phyloP scores from a whole-genome alignment of 495 filamentous ascomycete species.

The Trichoderma reesei region DNA sequence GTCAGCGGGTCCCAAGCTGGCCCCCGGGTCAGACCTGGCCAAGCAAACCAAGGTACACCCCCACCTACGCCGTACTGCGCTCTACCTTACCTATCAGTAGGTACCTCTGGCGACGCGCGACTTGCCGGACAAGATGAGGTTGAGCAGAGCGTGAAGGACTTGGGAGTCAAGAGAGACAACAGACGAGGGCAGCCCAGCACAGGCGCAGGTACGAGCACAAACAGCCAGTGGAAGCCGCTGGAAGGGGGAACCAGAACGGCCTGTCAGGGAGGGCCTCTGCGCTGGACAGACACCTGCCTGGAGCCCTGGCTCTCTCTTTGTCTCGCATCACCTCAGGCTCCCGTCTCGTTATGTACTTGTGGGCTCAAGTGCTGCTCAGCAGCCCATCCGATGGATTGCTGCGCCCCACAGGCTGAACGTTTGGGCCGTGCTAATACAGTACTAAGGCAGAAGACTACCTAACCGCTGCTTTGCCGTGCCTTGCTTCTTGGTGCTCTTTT shows the following conservation, averaged over 20 bases:
- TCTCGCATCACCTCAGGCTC: background rate
- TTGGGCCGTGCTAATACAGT: no score
- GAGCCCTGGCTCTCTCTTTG: background rate
- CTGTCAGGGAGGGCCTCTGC: background rate
- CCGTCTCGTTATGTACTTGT: no score
- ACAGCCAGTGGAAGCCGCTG: slow-evolving; percentile 1
- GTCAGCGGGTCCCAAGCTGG: slow-evolving; percentile 10
- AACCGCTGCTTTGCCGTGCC: background rate
- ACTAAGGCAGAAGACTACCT: no score
- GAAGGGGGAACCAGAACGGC: slow-evolving; percentile 3
- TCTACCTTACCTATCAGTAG: no score
- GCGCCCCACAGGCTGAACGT: slow-evolving; percentile 7
- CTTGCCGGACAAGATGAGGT: background rate
- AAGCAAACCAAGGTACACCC: no score
- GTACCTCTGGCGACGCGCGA: background rate
- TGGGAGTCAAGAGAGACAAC: background rate
- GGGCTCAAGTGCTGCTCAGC: no score
- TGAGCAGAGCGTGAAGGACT: background rate
- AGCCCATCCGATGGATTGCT: background rate
- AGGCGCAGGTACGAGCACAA: no score
- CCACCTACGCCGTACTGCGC: no score
- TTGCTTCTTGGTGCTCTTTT: no score
- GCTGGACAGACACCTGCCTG: background rate
- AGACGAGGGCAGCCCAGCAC: no score
- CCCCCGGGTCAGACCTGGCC: slow-evolving; percentile 4